Evolutionary conservation across 768 basidiomycete species (phyloP).

Genomic region (Rhizopogon roseolus): DNA sequence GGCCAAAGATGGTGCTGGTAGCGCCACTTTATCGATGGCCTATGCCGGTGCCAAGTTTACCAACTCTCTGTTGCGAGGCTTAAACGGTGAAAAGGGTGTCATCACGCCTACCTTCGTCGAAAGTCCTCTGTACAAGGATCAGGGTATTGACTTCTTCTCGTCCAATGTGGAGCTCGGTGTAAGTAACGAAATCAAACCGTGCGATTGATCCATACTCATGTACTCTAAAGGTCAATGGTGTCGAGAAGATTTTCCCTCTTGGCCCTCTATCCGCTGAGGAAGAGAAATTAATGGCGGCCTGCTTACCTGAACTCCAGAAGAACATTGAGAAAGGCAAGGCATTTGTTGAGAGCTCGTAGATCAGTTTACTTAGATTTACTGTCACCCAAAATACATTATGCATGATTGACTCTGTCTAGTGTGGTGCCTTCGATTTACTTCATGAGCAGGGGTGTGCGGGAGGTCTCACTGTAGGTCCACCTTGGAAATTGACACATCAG

Average conservation of each 20-base stretch:
- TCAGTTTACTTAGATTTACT: neutral
- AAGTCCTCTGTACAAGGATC: slow-evolving; percentile 76
- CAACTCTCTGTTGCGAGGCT: slow-evolving; percentile 51
- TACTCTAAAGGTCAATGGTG: slow-evolving; percentile 62
- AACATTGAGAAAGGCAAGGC: slow-evolving; percentile 95
- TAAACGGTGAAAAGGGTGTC: slow-evolving; percentile 64
- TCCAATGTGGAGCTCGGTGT: slow-evolving; percentile 93
- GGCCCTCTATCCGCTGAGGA: slow-evolving; percentile 79
- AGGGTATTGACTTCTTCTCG: slow-evolving; percentile 95
- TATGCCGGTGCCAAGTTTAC: slow-evolving; percentile 75
- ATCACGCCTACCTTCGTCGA: slow-evolving; percentile 84
- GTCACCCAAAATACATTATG: neutral
- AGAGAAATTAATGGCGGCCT: slow-evolving; percentile 80
- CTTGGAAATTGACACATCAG: no score
- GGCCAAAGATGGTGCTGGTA: slow-evolving; percentile 88
- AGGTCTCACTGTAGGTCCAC: no score
- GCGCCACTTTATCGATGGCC: slow-evolving; percentile 75
- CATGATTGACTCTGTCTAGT: neutral
- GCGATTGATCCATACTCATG: slow-evolving; percentile 3
- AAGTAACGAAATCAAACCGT: slow-evolving; percentile 22
- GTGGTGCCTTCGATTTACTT: no score
- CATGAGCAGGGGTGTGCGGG: no score
- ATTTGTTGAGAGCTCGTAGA: slow-evolving; percentile 50
- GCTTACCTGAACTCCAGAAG: slow-evolving; percentile 91
- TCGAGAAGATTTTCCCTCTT: slow-evolving; percentile 86